Percentiles rank a stretch among this genome's conserved stretches.
These are phyloP conservation scores for Bassia scoparia DNA, from an alignment of 148 eudicot genomes.

Conservation along the genomic window DNA sequence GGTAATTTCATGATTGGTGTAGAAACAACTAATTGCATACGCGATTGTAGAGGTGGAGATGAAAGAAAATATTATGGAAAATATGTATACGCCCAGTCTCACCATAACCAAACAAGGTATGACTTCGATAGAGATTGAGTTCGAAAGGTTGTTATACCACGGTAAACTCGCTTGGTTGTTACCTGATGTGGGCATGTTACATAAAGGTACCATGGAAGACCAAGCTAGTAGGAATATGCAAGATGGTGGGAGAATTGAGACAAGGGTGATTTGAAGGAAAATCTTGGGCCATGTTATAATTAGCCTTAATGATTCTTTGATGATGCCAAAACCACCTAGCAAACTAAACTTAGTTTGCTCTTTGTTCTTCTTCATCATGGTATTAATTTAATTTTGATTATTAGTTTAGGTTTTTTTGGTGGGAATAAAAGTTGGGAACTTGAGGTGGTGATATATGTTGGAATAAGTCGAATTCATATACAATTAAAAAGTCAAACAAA, in stretches of 20 bases:
- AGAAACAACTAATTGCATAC: constrained; percentile 37
- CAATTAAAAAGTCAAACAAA: neutral
- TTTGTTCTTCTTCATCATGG: constrained; percentile 29
- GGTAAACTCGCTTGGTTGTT: neutral
- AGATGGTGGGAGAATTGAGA: constrained; percentile 33
- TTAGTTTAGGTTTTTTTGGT: neutral
- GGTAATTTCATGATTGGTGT: constrained; percentile 30
- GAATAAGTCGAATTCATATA: neutral
- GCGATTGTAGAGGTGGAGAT: constrained; percentile 36
- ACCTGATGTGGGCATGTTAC: constrained; percentile 8
- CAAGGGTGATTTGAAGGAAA: constrained; percentile 34
- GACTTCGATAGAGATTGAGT: constrained; percentile 22
- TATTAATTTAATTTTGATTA: neutral
- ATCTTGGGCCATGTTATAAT: constrained; percentile 30
- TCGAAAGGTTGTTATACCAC: constrained; percentile 11
- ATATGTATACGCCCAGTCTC: constrained; percentile 16
- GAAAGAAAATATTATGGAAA: constrained; percentile 29
- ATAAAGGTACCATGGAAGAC: constrained; percentile 20
- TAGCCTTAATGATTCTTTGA: constrained; percentile 37
- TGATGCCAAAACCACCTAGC: constrained; percentile 40
- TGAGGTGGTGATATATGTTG: neutral
- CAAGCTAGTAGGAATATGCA: constrained; percentile 20
- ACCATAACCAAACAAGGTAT: constrained; percentile 18
- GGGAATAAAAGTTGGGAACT: neutral
- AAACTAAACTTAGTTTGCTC: constrained; percentile 44